Conservation (phyloP, 2,329 filamentous ascomycete species). For the Trichocomaceae sp. region DNA sequence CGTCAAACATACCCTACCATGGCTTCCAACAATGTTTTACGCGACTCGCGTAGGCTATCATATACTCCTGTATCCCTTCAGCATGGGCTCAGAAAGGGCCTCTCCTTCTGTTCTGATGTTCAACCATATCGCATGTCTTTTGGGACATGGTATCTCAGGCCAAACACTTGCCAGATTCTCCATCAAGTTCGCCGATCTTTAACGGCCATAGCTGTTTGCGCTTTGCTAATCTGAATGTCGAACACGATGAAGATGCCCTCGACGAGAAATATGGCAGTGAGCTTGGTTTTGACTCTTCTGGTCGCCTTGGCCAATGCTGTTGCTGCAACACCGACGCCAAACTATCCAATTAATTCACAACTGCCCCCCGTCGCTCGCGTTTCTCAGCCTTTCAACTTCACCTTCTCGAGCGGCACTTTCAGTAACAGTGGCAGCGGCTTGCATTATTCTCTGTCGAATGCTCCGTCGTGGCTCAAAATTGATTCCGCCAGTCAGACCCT, state of each 20-base stretch:
- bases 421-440: slow-evolving; percentile 50
- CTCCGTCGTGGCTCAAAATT: slow-evolving; percentile 69
- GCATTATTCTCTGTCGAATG: slow-evolving; percentile 58
- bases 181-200: slow-evolving; percentile 8
- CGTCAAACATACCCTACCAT: slow-evolving; percentile 35
- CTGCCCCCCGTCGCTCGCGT: slow-evolving; percentile 71
- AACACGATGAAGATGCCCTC: slow-evolving; percentile 6
- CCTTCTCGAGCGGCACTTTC: slow-evolving; percentile 58
- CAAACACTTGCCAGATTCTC: background rate
- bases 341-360: slow-evolving; percentile 77
- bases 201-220: slow-evolving; percentile 1
- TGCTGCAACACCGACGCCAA: slow-evolving; percentile 34
- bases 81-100: slow-evolving; percentile 15
- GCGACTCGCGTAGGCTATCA: slow-evolving; percentile 28
- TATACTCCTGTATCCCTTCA: slow-evolving; percentile 23
- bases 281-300: slow-evolving; percentile 21
- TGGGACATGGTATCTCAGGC: slow-evolving; percentile 1
- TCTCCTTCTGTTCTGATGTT: background rate
- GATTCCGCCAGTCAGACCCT: slow-evolving; percentile 59
- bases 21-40: slow-evolving; percentile 30
- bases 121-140: slow-evolving; percentile 1
- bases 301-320: slow-evolving; percentile 24
- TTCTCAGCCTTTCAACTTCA: slow-evolving; percentile 45
- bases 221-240: slow-evolving; percentile 2
- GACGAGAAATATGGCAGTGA: slow-evolving; percentile 20